Evolutionary conservation across 495 filamentous ascomycete species (phyloP).

Genomic region (Hypoxylon fragiforme): DNA sequence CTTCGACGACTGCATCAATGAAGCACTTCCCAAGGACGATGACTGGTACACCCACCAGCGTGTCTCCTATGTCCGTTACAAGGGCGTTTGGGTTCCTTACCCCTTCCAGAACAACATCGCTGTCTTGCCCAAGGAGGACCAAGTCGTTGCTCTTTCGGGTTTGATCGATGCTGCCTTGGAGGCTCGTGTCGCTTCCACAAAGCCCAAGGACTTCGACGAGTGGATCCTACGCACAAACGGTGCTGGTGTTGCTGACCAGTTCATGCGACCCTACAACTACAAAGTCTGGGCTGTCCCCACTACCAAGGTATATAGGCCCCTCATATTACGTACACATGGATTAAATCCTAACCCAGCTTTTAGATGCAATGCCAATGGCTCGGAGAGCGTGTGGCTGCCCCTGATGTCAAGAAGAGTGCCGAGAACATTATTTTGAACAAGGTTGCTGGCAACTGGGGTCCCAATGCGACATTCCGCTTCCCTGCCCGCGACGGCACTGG

Average conservation of each 20-base stretch:
- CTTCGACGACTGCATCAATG: slow-evolving; percentile 98
- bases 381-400: slow-evolving; percentile 96
- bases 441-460: slow-evolving; percentile 96
- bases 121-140: slow-evolving; percentile 95
- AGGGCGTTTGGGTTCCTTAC: slow-evolving; percentile 94
- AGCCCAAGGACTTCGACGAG: slow-evolving; percentile 96
- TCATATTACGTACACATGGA: not conserved
- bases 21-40: slow-evolving; percentile 87
- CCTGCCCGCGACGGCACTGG: slow-evolving; percentile 93
- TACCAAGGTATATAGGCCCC: slow-evolving; percentile 70
- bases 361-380: slow-evolving; percentile 99
- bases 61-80: slow-evolving; percentile 98
- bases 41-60: slow-evolving; percentile 99
- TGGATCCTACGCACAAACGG: slow-evolving; percentile 97
- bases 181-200: slow-evolving; percentile 79
- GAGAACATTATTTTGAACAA: slow-evolving; percentile 95
- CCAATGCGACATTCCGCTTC: slow-evolving; percentile 98
- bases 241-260: slow-evolving; percentile 85
- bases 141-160: slow-evolving; percentile 92
- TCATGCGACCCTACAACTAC: slow-evolving; percentile 99
- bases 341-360: slow-evolving; percentile 4
- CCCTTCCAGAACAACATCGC: slow-evolving; percentile 99
- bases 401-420: slow-evolving; percentile 92
- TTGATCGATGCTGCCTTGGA: slow-evolving; percentile 95
- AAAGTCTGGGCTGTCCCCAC: slow-evolving; percentile 99